Conservation (phyloP, 2,329 filamentous ascomycete species). For the Phialophora macrospora region DNA sequence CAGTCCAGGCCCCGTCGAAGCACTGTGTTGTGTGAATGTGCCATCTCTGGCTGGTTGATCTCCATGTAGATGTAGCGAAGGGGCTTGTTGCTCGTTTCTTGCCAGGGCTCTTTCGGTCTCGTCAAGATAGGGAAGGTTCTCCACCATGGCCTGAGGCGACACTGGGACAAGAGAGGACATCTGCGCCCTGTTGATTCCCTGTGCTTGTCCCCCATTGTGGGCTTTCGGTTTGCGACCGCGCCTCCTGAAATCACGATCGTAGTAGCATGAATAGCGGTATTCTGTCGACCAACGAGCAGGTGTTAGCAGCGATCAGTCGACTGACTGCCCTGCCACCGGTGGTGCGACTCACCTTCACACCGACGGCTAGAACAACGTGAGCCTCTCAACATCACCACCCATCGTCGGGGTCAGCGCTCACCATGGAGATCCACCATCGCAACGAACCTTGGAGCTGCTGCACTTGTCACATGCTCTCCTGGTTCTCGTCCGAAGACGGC, state of each 20-base stretch:
- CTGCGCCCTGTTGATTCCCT: background rate
- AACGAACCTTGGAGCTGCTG: slow-evolving; percentile 51
- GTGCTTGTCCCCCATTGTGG: background rate
- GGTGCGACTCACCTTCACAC: too few relatives aligned
- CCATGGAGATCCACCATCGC: slow-evolving; percentile 51
- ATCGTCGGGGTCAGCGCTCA: slow-evolving; percentile 39
- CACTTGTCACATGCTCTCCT: slow-evolving; percentile 47
- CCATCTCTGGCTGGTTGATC: too few relatives aligned
- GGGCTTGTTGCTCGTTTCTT: too few relatives aligned
- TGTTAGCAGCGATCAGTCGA: slow-evolving; percentile 7
- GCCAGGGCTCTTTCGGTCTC: too few relatives aligned
- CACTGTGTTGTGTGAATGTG: too few relatives aligned
- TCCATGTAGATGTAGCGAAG: too few relatives aligned
- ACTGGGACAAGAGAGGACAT: background rate
- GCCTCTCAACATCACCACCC: too few relatives aligned
- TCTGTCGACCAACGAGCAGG: slow-evolving; percentile 11
- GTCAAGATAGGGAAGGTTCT: too few relatives aligned
- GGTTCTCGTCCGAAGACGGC: slow-evolving; percentile 19
- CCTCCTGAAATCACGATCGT: slow-evolving; percentile 38
- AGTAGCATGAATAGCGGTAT: slow-evolving; percentile 36
- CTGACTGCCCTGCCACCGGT: too few relatives aligned
- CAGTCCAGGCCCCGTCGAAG: too few relatives aligned
- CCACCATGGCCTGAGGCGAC: background rate
- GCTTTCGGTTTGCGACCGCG: slow-evolving; percentile 35
- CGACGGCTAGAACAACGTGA: too few relatives aligned